These are phyloP conservation scores for Lindgomyces ingoldianus DNA, from an alignment of 495 filamentous ascomycete species.

Conservation along the genomic window DNA sequence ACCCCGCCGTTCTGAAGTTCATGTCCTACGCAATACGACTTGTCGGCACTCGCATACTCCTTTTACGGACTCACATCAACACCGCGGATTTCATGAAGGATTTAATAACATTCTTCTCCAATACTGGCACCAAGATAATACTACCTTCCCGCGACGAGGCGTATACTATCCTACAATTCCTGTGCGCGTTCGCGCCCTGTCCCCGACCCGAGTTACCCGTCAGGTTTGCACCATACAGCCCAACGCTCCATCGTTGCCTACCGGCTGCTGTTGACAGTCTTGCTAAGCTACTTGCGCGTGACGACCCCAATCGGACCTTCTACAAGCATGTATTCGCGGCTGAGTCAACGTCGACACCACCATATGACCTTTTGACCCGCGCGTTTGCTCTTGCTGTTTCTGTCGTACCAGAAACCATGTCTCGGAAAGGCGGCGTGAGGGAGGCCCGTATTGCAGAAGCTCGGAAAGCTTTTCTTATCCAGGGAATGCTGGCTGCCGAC, in stretches of 20 bases:
- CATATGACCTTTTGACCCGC: constrained; percentile 81
- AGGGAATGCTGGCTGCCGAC: constrained; percentile 88
- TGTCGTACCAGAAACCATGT: constrained; percentile 55
- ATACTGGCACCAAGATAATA: constrained; percentile 76
- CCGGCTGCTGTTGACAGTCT: constrained; percentile 85
- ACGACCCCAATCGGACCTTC: constrained; percentile 85
- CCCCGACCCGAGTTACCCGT: constrained; percentile 53
- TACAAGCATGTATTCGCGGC: constrained; percentile 78
- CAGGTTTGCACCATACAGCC: constrained; percentile 76
- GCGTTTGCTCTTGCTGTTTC: constrained; percentile 87
- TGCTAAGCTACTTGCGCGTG: constrained; percentile 87
- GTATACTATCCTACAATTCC: constrained; percentile 79
- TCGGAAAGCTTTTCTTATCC: constrained; percentile 83
- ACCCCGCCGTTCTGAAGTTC: constrained; percentile 74
- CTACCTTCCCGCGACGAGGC: constrained; percentile 88
- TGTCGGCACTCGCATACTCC: constrained; percentile 84
- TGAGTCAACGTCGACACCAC: constrained; percentile 61
- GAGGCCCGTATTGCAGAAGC: constrained; percentile 67
- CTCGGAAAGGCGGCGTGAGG: constrained; percentile 4
- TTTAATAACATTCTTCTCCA: constrained; percentile 81
- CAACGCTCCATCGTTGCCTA: constrained; percentile 80
- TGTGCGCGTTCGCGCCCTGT: constrained; percentile 87
- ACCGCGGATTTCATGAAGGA: constrained; percentile 97
- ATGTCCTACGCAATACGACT: constrained; percentile 78
- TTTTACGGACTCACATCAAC: constrained; percentile 76